These are phyloP conservation scores for Talaromyces proteolyticus DNA, from an alignment of 495 filamentous ascomycete species.

Conservation along the genomic window DNA sequence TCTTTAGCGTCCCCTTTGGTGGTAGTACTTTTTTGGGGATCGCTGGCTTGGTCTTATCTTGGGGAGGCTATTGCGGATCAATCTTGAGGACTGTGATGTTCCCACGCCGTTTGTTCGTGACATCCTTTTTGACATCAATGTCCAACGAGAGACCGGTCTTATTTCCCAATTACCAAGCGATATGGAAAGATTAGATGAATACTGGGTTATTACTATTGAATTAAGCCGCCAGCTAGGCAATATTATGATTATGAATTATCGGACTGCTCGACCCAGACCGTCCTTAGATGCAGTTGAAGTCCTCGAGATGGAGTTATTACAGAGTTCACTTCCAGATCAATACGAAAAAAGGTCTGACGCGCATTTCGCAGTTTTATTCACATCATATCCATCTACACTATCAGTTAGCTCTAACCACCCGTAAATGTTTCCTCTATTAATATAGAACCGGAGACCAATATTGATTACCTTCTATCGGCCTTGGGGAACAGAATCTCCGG, in stretches of 20 bases:
- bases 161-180: slow-evolving; percentile 16
- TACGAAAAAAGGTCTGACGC: slow-evolving; percentile 10
- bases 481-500: slow-evolving; percentile 11
- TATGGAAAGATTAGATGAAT: slow-evolving; percentile 14
- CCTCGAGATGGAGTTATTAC: slow-evolving; percentile 17
- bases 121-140: slow-evolving; percentile 21
- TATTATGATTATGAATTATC: slow-evolving; percentile 16
- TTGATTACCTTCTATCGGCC: slow-evolving; percentile 25
- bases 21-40: slow-evolving; percentile 31
- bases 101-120: slow-evolving; percentile 24
- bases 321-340: slow-evolving; percentile 12
- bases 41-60: slow-evolving; percentile 30
- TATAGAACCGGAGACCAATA: slow-evolving; percentile 14
- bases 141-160: slow-evolving; percentile 2
- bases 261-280: slow-evolving; percentile 8
- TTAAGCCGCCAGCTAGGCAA: slow-evolving; percentile 20
- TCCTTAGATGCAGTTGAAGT: slow-evolving; percentile 14
- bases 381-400: slow-evolving; percentile 29
- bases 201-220: slow-evolving; percentile 24
- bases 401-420: slow-evolving; percentile 13
- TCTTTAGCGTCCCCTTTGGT: slow-evolving; percentile 34
- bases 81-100: slow-evolving; percentile 27
- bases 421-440: slow-evolving; percentile 3
- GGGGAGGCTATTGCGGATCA: slow-evolving; percentile 28
- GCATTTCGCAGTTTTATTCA: slow-evolving; percentile 15